Percentiles rank a stretch among this genome's conserved stretches.
Evolutionary conservation across 257 asterid genomes (phyloP).

Genomic region (Phtheirospermum japonicum): DNA sequence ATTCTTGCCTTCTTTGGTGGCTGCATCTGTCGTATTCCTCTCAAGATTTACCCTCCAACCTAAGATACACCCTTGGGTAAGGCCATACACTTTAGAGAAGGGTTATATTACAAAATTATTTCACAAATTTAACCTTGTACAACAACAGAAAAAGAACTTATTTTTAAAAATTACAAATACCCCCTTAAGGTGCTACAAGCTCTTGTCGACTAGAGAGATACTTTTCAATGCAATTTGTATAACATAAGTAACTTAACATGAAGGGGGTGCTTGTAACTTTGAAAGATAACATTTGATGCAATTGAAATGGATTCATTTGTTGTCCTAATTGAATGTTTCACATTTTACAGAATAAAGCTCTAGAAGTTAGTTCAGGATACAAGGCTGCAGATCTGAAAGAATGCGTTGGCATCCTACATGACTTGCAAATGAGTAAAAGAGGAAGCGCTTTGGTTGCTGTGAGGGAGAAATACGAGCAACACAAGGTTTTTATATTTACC

Average conservation of each 20-base stretch:
- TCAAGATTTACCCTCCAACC: constrained; percentile 76
- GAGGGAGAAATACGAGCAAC: constrained; percentile 70
- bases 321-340: background rate
- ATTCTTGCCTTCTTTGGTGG: constrained; percentile 79
- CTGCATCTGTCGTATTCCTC: constrained; percentile 74
- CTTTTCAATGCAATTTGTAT: background rate
- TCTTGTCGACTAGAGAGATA: too few species aligned
- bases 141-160: background rate
- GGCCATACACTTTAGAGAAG: background rate
- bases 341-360: constrained; percentile 33
- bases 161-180: too few species aligned
- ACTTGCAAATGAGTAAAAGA: constrained; percentile 59
- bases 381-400: constrained; percentile 60
- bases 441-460: constrained; percentile 51
- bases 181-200: too few species aligned
- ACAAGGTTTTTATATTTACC: constrained; percentile 40
- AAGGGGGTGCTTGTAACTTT: background rate
- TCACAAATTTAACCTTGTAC: too few species aligned
- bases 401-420: constrained; percentile 58
- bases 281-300: background rate
- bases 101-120: background rate
- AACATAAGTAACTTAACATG: background rate
- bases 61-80: constrained; percentile 73
- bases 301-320: background rate
- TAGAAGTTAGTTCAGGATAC: constrained; percentile 51